These are phyloP conservation scores for Aspergillus alliaceus DNA, from an alignment of 2,329 filamentous ascomycete species.

Conservation along the genomic window DNA sequence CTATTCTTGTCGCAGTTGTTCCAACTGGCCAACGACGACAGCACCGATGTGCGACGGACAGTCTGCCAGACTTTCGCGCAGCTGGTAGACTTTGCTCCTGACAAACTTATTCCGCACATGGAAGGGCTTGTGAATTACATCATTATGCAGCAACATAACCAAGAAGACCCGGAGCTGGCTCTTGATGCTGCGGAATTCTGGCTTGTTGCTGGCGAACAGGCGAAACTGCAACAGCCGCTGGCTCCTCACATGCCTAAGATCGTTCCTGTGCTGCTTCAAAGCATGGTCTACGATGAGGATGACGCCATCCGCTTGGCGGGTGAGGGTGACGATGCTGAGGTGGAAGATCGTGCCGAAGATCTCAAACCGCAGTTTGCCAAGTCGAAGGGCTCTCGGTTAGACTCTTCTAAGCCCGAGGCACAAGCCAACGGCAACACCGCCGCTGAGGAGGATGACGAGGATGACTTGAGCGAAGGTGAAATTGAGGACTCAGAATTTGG, in stretches of 20 bases:
- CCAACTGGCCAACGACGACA: slow-evolving; percentile 72
- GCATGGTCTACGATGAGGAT: slow-evolving; percentile 95
- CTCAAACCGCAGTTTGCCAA: slow-evolving; percentile 92
- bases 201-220: slow-evolving; percentile 88
- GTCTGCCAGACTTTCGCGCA: slow-evolving; percentile 93
- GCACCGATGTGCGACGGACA: slow-evolving; percentile 81
- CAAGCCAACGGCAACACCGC: slow-evolving; percentile 42
- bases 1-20: slow-evolving; percentile 81
- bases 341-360: slow-evolving; percentile 86
- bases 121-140: slow-evolving; percentile 89
- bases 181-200: slow-evolving; percentile 97
- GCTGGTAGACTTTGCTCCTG: slow-evolving; percentile 84
- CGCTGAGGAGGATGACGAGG: slow-evolving; percentile 58
- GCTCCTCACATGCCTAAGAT: slow-evolving; percentile 79
- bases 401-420: slow-evolving; percentile 49
- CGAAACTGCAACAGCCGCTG: slow-evolving; percentile 72
- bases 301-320: slow-evolving; percentile 83
- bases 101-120: slow-evolving; percentile 88
- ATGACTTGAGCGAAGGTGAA: slow-evolving; percentile 84
- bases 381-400: slow-evolving; percentile 59
- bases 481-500: slow-evolving; percentile 72
- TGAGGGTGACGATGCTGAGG: slow-evolving; percentile 84
- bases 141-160: slow-evolving; percentile 78
- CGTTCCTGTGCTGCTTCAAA: slow-evolving; percentile 84
- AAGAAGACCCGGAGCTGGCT: slow-evolving; percentile 81